A percentile compares a stretch with the other conserved stretches of the same genome.
phyloP scores from a whole-genome alignment of 108 stramenopile genomes.

The Skeletonema marinoi region DNA sequence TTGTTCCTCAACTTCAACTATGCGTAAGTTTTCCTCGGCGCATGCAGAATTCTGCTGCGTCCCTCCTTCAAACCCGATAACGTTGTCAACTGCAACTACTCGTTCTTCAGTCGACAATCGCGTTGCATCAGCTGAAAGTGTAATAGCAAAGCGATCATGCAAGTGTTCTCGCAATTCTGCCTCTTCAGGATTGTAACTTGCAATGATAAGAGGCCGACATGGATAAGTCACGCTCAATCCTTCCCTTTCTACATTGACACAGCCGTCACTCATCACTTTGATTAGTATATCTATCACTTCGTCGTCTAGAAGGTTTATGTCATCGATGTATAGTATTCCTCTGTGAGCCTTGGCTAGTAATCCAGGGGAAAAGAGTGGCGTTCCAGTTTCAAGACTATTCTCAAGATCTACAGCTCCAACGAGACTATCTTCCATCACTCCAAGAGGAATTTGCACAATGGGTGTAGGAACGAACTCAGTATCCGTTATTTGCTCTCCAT shows the following conservation, averaged over 20 bases:
- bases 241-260: constrained; percentile 62
- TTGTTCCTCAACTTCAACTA: constrained; percentile 56
- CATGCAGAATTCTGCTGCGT: constrained; percentile 14
- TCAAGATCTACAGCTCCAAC: constrained; percentile 72
- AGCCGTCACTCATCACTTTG: constrained; percentile 61
- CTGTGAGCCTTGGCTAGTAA: constrained; percentile 70
- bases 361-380: constrained; percentile 67
- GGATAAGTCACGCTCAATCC: constrained; percentile 70
- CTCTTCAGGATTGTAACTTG: constrained; percentile 82
- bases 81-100: constrained; percentile 53
- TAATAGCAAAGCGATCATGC: constrained; percentile 69
- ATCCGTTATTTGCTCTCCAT: constrained; percentile 42
- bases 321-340: constrained; percentile 71
- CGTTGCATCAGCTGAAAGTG: constrained; percentile 57
- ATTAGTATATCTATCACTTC: constrained; percentile 66
- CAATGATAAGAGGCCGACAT: constrained; percentile 66
- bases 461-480: constrained; percentile 64
- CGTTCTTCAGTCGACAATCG: constrained; percentile 57
- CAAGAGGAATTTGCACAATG: constrained; percentile 72
- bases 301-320: constrained; percentile 74
- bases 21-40: constrained; percentile 20
- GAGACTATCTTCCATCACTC: constrained; percentile 74
- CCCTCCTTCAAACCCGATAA: constrained; percentile 49
- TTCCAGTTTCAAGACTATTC: constrained; percentile 55
- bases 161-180: constrained; percentile 73